Percentiles rank a stretch among this genome's conserved stretches.
Conservation (phyloP, 768 basidiomycete species). For the Serendipita sp. region DNA sequence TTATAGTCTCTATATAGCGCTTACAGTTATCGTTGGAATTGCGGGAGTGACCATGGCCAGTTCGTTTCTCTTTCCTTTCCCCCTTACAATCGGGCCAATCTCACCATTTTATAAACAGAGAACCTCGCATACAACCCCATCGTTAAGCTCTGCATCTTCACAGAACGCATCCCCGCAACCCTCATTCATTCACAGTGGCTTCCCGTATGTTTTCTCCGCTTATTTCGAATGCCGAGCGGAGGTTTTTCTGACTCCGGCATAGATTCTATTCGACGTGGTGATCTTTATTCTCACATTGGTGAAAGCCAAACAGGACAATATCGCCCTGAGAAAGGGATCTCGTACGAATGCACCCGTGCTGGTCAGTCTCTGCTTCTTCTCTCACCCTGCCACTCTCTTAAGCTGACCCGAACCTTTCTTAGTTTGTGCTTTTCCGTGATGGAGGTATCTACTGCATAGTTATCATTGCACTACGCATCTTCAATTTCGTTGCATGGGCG, state of each 20-base stretch:
- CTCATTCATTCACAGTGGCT: background rate
- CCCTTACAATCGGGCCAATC: background rate
- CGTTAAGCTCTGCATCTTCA: background rate
- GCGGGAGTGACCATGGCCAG: background rate
- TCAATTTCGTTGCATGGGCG: background rate
- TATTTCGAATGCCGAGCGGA: background rate
- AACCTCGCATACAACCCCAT: background rate
- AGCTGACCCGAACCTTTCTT: background rate
- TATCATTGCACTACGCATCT: background rate
- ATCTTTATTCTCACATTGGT: conserved; percentile 7
- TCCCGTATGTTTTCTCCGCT: background rate
- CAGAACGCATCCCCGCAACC: background rate
- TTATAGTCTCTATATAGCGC: background rate
- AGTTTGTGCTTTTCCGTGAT: conserved; percentile 1
- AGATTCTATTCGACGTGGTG: conserved; percentile 3
- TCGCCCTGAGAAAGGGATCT: background rate
- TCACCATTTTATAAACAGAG: background rate
- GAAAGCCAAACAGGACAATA: conserved; percentile 2
- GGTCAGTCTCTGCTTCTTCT: background rate
- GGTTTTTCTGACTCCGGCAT: background rate
- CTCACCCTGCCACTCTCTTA: background rate
- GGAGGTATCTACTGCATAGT: background rate
- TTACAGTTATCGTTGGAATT: background rate
- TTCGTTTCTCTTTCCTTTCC: background rate
- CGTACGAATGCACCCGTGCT: background rate